Conservation (phyloP, 257 asterid genomes). For the Handroanthus guayacan region DNA sequence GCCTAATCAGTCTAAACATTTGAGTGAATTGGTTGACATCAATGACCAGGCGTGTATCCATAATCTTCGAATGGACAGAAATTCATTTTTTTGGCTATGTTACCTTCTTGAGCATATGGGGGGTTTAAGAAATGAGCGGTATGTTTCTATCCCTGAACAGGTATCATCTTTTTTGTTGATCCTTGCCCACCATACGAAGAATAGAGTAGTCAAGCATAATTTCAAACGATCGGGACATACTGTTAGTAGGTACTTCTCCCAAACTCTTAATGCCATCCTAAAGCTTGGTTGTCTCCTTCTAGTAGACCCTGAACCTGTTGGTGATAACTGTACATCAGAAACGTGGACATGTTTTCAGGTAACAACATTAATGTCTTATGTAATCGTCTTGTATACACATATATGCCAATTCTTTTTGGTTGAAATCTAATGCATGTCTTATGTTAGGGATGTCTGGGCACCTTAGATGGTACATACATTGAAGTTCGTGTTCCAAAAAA, state of each 20-base stretch:
- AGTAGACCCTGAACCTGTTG: neutral
- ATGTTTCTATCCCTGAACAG: neutral
- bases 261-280: neutral
- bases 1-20: neutral
- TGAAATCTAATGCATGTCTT: no score
- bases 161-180: neutral
- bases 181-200: neutral
- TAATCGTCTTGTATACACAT: no score
- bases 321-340: neutral
- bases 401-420: no score
- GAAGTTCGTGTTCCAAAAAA: neutral
- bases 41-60: neutral
- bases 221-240: neutral
- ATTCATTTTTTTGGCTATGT: neutral
- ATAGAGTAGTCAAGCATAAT: no score
- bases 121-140: neutral
- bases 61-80: neutral
- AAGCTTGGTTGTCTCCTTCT: neutral
- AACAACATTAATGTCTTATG: no score
- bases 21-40: neutral
- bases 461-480: neutral
- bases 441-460: neutral
- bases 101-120: neutral
- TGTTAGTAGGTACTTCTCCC: neutral
- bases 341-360: neutral